Evolutionary conservation across 2,329 filamentous ascomycete genomes (phyloP).

Genomic region (Botryotinia calthae): DNA sequence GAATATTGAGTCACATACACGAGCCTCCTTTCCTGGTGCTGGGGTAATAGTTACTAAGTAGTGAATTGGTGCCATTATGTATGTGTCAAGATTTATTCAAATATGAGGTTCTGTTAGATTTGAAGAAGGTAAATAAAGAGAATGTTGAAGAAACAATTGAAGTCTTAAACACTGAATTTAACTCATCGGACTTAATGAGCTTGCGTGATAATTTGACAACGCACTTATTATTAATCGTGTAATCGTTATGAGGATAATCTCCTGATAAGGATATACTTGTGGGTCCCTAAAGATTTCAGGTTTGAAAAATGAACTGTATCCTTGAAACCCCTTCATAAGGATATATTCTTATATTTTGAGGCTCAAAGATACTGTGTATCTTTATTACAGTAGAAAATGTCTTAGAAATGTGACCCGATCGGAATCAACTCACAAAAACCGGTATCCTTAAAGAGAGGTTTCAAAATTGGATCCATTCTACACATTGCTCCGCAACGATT

Average conservation of each 20-base stretch:
- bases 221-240: too few relatives aligned
- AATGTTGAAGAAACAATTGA: neutral
- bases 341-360: neutral
- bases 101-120: neutral
- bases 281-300: neutral
- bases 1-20: slow-evolving; percentile 19
- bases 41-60: slow-evolving; percentile 25
- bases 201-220: neutral
- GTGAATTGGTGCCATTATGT: neutral
- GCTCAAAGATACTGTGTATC: neutral
- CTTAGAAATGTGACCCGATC: neutral
- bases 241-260: too few relatives aligned
- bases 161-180: neutral
- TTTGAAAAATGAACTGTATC: neutral
- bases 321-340: neutral
- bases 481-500: neutral
- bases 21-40: slow-evolving; percentile 27
- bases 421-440: neutral
- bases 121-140: neutral
- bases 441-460: neutral
- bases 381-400: neutral
- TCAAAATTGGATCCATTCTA: neutral
- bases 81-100: neutral
- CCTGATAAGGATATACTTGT: neutral
- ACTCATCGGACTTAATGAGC: neutral